A percentile compares a stretch with the other conserved stretches of the same genome.
Evolutionary conservation across 768 basidiomycete species (phyloP).

Genomic region (Piloderma croceum): DNA sequence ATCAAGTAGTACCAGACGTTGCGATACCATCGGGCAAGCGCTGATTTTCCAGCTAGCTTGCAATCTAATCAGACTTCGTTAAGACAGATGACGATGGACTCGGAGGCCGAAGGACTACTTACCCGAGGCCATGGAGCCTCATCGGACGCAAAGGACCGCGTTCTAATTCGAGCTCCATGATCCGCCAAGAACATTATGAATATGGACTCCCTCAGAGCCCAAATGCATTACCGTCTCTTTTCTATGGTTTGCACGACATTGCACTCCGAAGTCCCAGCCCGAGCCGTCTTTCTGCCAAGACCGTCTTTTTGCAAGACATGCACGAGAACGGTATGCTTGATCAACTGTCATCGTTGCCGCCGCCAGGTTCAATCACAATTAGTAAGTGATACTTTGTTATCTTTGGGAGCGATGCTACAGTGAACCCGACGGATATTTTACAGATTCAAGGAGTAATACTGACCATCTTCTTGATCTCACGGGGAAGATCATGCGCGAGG

Average conservation of each 20-base stretch:
- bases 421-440: too few species aligned
- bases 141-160: constrained; percentile 33
- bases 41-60: too few species aligned
- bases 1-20: too few species aligned
- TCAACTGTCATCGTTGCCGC: constrained; percentile 15
- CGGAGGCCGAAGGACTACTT: too few species aligned
- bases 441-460: too few species aligned
- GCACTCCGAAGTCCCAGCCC: constrained; percentile 3
- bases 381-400: too few species aligned
- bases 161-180: constrained; percentile 33
- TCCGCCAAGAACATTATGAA: constrained; percentile 20
- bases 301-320: constrained; percentile 11
- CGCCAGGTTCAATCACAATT: constrained; percentile 10
- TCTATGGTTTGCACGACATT: constrained; percentile 10
- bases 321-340: too few species aligned
- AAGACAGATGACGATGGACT: too few species aligned
- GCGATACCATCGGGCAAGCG: too few species aligned
- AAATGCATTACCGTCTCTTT: constrained; percentile 32
- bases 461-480: constrained; percentile 25
- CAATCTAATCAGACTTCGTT: too few species aligned
- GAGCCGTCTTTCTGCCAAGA: constrained; percentile 13
- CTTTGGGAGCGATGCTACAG: too few species aligned
- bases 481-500: constrained; percentile 25
- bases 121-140: constrained; percentile 31
- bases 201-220: constrained; percentile 28